Evolutionary conservation across 1,284 basidiomycete species (phyloP).

Genomic region (Hemileccinum hortonii): DNA sequence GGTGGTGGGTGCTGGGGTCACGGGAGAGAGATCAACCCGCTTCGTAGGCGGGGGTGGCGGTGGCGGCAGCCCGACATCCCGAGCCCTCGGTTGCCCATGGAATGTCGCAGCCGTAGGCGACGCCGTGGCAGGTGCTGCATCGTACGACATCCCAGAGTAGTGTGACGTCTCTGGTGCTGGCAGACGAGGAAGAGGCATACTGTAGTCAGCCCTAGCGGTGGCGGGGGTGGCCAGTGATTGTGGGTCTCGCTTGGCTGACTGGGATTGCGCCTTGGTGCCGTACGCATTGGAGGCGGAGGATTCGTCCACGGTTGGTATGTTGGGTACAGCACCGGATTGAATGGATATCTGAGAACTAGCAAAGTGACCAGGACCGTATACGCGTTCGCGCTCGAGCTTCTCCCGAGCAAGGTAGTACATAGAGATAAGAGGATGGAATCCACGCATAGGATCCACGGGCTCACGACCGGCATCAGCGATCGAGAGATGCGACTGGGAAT

Average conservation of each 20-base stretch:
- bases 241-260: slow-evolving; percentile 23
- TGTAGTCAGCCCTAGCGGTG: slow-evolving; percentile 65
- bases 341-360: slow-evolving; percentile 80
- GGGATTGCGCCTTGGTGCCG: slow-evolving; percentile 28
- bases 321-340: slow-evolving; percentile 23
- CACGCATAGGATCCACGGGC: slow-evolving; percentile 80
- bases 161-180: slow-evolving; percentile 79
- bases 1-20: slow-evolving; percentile 36
- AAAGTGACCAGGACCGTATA: slow-evolving; percentile 93
- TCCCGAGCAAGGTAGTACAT: slow-evolving; percentile 96
- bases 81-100: slow-evolving; percentile 57
- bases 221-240: slow-evolving; percentile 12
- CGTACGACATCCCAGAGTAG: slow-evolving; percentile 76
- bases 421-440: slow-evolving; percentile 92
- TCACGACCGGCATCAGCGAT: slow-evolving; percentile 50
- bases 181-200: slow-evolving; percentile 77
- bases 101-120: slow-evolving; percentile 55
- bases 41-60: slow-evolving; percentile 18
- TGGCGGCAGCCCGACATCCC: slow-evolving; percentile 44
- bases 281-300: slow-evolving; percentile 15
- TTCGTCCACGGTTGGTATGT: slow-evolving; percentile 26
- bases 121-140: slow-evolving; percentile 48
- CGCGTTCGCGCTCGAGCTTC: slow-evolving; percentile 90
- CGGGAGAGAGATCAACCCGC: slow-evolving; percentile 38
- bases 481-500: slow-evolving; percentile 51